A percentile compares a stretch with the other conserved stretches of the same genome.
phyloP scores from a whole-genome alignment of 345 rosid species.

The Ricinus communis region DNA sequence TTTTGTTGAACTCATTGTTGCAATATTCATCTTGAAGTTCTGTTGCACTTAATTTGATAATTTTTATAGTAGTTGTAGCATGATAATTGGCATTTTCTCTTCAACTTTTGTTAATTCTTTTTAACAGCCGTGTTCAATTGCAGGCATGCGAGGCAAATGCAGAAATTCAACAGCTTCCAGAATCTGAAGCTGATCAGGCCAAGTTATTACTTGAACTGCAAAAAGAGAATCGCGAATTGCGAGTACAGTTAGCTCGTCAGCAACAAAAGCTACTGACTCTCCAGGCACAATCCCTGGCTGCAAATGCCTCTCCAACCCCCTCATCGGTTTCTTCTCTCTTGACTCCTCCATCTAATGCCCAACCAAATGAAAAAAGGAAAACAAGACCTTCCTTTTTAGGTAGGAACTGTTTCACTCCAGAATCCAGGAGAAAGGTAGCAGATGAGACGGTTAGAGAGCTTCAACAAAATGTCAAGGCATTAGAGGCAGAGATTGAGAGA shows the following conservation, averaged over 20 bases:
- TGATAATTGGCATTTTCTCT: too few species aligned
- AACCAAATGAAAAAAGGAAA: conserved; percentile 53
- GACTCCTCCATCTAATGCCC: conserved; percentile 75
- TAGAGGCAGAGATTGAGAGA: conserved; percentile 72
- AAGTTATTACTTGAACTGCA: conserved; percentile 79
- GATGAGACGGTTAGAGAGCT: conserved; percentile 60
- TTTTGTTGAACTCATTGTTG: not conserved
- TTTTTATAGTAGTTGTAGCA: too few species aligned
- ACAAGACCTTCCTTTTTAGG: conserved; percentile 66
- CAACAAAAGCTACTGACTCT: conserved; percentile 69
- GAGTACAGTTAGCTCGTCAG: conserved; percentile 68
- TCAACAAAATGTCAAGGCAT: conserved; percentile 53
- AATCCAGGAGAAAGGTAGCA: conserved; percentile 49
- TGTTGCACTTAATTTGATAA: too few species aligned
- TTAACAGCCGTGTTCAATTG: not conserved
- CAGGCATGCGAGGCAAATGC: conserved; percentile 58
- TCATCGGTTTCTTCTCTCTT: conserved; percentile 63
- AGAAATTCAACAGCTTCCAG: conserved; percentile 49
- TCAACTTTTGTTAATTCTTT: too few species aligned
- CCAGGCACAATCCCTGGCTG: conserved; percentile 71
- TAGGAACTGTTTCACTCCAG: conserved; percentile 77
- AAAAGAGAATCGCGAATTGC: conserved; percentile 78
- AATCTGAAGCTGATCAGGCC: conserved; percentile 54
- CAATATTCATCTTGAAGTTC: not conserved
- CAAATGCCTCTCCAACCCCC: conserved; percentile 66